Percentiles rank a stretch among this genome's conserved stretches.
phyloP scores from a whole-genome alignment of 2,329 filamentous ascomycete genomes.

The Esteya vermicola region DNA sequence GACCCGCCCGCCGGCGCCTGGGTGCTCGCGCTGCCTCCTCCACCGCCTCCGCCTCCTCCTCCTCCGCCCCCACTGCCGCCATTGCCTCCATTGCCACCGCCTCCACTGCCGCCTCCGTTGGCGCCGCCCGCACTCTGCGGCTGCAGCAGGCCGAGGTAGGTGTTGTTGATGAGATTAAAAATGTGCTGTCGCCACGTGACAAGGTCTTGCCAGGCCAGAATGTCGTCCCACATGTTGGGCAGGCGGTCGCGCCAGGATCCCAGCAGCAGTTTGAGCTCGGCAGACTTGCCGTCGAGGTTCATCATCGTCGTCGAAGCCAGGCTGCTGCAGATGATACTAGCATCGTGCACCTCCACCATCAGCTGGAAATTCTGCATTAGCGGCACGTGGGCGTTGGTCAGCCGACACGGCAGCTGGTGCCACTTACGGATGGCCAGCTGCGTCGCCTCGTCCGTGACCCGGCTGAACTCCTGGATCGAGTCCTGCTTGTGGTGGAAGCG shows the following conservation, averaged over 20 bases:
- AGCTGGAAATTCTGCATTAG: slow-evolving; percentile 97
- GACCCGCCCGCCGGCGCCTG: slow-evolving; percentile 67
- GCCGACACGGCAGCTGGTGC: slow-evolving; percentile 89
- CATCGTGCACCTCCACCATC: slow-evolving; percentile 91
- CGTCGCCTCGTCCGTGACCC: slow-evolving; percentile 90
- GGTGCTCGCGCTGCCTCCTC: not conserved
- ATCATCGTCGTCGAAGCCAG: slow-evolving; percentile 67
- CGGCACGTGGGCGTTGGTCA: slow-evolving; percentile 91
- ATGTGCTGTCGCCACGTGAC: slow-evolving; percentile 99
- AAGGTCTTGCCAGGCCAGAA: slow-evolving; percentile 96
- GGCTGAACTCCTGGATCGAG: slow-evolving; percentile 63
- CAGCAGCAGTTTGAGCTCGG: slow-evolving; percentile 85
- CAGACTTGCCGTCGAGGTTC: slow-evolving; percentile 88
- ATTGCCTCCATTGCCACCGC: not conserved
- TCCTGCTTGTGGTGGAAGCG: slow-evolving; percentile 90
- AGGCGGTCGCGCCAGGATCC: slow-evolving; percentile 91
- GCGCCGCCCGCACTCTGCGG: slow-evolving; percentile 37
- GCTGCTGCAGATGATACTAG: slow-evolving; percentile 89
- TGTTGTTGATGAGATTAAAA: slow-evolving; percentile 91
- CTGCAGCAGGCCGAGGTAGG: slow-evolving; percentile 75
- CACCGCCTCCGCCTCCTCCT: not conserved
- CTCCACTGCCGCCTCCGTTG: no score
- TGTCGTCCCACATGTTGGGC: slow-evolving; percentile 98
- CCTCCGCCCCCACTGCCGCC: not conserved
- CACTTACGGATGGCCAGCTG: slow-evolving; percentile 96